Percentiles rank a stretch among this genome's conserved stretches.
Conservation (phyloP, 768 basidiomycete species). For the Boletus coccyginus region DNA sequence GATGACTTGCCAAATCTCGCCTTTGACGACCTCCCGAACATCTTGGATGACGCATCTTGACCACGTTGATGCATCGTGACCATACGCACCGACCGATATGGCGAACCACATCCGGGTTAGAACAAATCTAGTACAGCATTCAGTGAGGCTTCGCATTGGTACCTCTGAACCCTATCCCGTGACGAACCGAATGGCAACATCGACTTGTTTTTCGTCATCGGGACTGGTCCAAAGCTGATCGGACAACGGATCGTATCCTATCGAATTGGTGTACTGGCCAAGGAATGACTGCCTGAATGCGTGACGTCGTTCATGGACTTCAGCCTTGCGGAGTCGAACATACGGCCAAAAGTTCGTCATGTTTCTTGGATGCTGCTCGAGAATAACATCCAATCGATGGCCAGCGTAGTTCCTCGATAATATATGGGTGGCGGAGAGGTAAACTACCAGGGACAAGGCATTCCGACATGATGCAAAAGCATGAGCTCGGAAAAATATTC, state of each 20-base stretch:
- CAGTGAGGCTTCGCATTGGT: neutral
- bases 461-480: neutral
- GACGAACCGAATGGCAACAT: slow-evolving; percentile 54
- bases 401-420: slow-evolving; percentile 50
- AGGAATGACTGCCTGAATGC: slow-evolving; percentile 54
- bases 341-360: slow-evolving; percentile 77
- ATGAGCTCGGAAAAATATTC: neutral
- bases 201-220: slow-evolving; percentile 55
- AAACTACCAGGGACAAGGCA: slow-evolving; percentile 40
- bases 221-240: slow-evolving; percentile 56
- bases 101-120: slow-evolving; percentile 62
- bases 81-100: slow-evolving; percentile 48
- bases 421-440: slow-evolving; percentile 55
- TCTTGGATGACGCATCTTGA: slow-evolving; percentile 40
- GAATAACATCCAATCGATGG: slow-evolving; percentile 39
- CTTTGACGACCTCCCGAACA: slow-evolving; percentile 48
- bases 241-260: slow-evolving; percentile 37
- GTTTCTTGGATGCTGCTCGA: slow-evolving; percentile 38
- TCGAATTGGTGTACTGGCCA: slow-evolving; percentile 29
- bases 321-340: slow-evolving; percentile 47
- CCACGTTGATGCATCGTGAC: slow-evolving; percentile 34
- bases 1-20: slow-evolving; percentile 61
- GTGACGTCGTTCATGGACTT: slow-evolving; percentile 36
- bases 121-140: slow-evolving; percentile 48
- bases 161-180: neutral